Evolutionary conservation across 139 green algal genomes (phyloP), one percentile per base, ranked within the genome.

Genomic region (Axilococcus clingmanii): DNA sequence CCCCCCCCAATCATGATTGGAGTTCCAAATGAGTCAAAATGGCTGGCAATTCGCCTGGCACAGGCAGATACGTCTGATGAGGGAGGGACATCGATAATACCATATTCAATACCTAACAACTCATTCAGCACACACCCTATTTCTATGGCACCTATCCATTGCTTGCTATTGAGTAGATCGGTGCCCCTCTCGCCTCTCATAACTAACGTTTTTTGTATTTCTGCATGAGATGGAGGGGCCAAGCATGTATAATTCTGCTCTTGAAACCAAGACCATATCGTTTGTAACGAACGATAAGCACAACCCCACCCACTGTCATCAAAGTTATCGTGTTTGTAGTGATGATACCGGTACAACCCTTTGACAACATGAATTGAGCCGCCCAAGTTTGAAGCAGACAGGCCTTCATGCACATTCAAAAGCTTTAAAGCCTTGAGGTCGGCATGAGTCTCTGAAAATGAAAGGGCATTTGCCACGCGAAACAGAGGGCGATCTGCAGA

Each of bases 81-180:
- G 6, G 57, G 67, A 12, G 59, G 29, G 2, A 87, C 69, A 5
- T 64, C 76, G 24, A 93, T 69, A 25, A 83, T 57, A 64, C 87
- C 91, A 63, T 48, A 78, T 4, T 60, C 64, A 0, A 89, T 69
- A 4, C 77, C 85, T 45, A 94, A 66, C 34, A 85, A 77, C 7
- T 74, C 55, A 57, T 97, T 80, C 40, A 97, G 77, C 8, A 97
- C 65, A 56, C 80, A 93, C 14, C 71, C 63, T 22, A 97, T 69
- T 74, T 97, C 90, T 8, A 97, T 88, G 4, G 90, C 85, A 22
- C 90, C 90, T 8, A 97, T 92, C 90, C 90, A 97, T 40, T 95
- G 68, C 44, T 45, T 76, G 33, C 67, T 85, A 42, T 88, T 88
- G 12, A 94, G 48, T 49, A 97, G 95, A 3, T 53, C 52, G 38